A percentile compares a stretch with the other conserved stretches of the same genome.
Conservation (phyloP, 768 basidiomycete genomes). For the Brasilioporus rufonigricans region DNA sequence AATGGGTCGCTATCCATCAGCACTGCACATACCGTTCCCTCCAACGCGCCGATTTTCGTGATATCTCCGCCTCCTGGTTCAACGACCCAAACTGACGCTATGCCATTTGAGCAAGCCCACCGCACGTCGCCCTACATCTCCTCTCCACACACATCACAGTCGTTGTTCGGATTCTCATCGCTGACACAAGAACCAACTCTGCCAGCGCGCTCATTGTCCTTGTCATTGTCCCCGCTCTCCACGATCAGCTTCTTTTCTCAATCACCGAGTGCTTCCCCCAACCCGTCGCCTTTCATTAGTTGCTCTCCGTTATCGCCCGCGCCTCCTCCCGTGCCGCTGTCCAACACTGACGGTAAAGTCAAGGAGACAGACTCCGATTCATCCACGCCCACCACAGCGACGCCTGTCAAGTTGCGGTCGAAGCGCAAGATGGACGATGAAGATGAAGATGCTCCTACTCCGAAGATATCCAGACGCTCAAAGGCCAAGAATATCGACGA, state of each 20-base stretch:
- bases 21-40: neutral
- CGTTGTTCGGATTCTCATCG: neutral
- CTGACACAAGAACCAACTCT: neutral
- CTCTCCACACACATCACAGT: neutral
- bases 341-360: neutral
- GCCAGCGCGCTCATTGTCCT: neutral
- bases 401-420: neutral
- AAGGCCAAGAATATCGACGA: slow-evolving; percentile 19
- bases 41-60: neutral
- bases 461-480: slow-evolving; percentile 6
- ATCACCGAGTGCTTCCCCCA: slow-evolving; percentile 7
- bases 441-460: neutral
- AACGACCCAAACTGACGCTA: neutral
- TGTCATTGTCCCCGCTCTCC: slow-evolving; percentile 16
- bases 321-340: neutral
- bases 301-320: neutral
- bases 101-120: neutral
- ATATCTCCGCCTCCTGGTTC: neutral
- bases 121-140: neutral
- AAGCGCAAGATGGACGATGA: slow-evolving; percentile 13
- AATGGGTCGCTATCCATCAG: neutral
- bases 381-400: neutral
- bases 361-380: neutral
- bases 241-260: slow-evolving; percentile 10
- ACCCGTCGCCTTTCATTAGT: neutral